Evolutionary conservation across 148 eudicot genomes (phyloP).

Genomic region (Dysphania ambrosioides): DNA sequence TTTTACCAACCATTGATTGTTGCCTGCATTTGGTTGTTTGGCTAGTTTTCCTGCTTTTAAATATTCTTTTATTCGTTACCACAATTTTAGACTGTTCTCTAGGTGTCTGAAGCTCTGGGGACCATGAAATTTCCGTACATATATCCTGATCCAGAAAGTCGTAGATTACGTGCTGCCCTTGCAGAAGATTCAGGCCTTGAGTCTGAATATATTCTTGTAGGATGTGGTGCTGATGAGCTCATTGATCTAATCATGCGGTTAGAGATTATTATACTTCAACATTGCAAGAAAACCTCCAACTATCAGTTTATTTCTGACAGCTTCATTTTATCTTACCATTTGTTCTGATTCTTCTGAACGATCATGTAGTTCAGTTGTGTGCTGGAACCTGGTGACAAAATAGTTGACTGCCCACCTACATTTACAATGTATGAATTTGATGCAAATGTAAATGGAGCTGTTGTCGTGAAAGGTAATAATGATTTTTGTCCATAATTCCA

Average conservation of each 20-base stretch:
- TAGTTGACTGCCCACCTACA: slow-evolving; percentile 96
- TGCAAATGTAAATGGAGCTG: slow-evolving; percentile 88
- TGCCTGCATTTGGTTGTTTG: not conserved
- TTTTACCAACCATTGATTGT: too few species aligned
- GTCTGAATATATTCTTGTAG: slow-evolving; percentile 79
- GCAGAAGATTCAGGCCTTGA: slow-evolving; percentile 91
- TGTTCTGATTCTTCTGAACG: slow-evolving; percentile 23
- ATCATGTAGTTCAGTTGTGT: slow-evolving; percentile 71
- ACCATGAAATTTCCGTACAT: slow-evolving; percentile 78
- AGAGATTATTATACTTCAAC: too few species aligned
- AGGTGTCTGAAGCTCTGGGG: slow-evolving; percentile 91
- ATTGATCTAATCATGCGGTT: slow-evolving; percentile 98
- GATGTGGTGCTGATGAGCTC: slow-evolving; percentile 97
- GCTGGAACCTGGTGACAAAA: slow-evolving; percentile 91
- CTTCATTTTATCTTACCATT: slow-evolving; percentile 16
- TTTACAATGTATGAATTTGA: slow-evolving; percentile 98
- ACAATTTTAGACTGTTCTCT: slow-evolving; percentile 20
- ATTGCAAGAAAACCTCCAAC: too few species aligned
- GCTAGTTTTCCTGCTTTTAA: not conserved
- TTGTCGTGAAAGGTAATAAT: slow-evolving; percentile 67
- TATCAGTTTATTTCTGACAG: not conserved
- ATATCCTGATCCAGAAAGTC: slow-evolving; percentile 96
- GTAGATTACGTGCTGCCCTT: slow-evolving; percentile 85
- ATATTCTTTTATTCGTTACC: slow-evolving; percentile 1
- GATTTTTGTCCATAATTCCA: not conserved